phyloP scores from a whole-genome alignment of 208 protist species.

The Acanthamoeba sp. region DNA sequence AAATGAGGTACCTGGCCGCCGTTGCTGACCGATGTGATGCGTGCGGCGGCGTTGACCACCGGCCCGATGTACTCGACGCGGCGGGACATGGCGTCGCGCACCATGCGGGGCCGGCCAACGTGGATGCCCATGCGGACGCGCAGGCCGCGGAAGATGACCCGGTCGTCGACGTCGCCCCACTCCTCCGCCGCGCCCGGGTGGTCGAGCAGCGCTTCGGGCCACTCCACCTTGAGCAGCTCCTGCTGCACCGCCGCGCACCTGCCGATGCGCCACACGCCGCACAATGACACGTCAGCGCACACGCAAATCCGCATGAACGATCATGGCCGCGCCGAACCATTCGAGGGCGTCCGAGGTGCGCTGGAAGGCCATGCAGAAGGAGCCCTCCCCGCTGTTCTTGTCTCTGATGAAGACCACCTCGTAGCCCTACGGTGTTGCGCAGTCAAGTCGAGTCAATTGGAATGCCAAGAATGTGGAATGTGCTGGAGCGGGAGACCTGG shows the following conservation, averaged over 20 bases:
- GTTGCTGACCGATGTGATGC: not conserved
- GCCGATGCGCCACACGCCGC: not conserved
- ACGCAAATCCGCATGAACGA: no score
- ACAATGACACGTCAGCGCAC: no score
- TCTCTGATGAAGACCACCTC: conserved; percentile 1
- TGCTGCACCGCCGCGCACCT: conserved; percentile 1
- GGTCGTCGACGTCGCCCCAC: conserved; percentile 16
- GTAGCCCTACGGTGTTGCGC: not conserved
- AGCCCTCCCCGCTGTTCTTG: conserved; percentile 51
- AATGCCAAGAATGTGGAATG: not conserved
- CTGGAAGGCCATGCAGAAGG: conserved; percentile 74
- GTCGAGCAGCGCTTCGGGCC: conserved; percentile 60
- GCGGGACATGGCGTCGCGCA: conserved; percentile 6
- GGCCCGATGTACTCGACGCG: conserved; percentile 51
- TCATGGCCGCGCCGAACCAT: no score
- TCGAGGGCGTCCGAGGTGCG: not conserved
- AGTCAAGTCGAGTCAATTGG: no score
- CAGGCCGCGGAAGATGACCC: conserved; percentile 46
- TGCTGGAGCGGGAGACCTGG: not conserved
- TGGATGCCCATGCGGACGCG: conserved; percentile 70
- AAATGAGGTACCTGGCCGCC: conserved; percentile 25
- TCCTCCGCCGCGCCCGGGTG: conserved; percentile 59
- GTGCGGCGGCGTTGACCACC: conserved; percentile 17
- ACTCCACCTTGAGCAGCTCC: conserved; percentile 29
- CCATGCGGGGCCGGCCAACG: not conserved